Percentiles rank a stretch among this genome's conserved stretches.
These are phyloP conservation scores for Akanthomyces lecanii DNA, from an alignment of 2,329 filamentous ascomycete genomes.

Conservation along the genomic window DNA sequence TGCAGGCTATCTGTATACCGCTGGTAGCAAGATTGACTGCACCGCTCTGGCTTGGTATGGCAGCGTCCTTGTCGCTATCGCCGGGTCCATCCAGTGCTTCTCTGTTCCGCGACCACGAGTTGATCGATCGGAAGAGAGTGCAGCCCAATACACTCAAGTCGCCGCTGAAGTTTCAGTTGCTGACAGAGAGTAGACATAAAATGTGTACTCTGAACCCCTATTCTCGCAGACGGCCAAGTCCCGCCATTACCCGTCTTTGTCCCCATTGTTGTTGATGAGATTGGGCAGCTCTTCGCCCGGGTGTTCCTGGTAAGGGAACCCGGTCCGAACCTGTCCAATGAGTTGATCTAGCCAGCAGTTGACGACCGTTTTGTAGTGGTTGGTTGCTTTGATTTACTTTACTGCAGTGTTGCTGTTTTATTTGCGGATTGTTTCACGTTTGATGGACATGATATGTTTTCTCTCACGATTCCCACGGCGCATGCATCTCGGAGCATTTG, in stretches of 20 bases:
- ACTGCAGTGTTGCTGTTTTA: neutral
- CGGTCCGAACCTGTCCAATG: constrained; percentile 4
- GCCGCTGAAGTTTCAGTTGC: constrained; percentile 29
- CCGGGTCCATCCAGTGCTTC: constrained; percentile 60
- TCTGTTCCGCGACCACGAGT: constrained; percentile 38
- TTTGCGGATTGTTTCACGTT: neutral
- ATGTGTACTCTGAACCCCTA: neutral
- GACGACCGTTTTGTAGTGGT: neutral
- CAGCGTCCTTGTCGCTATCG: constrained; percentile 50
- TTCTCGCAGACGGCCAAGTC: neutral
- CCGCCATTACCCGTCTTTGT: neutral
- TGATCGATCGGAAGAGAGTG: constrained; percentile 29
- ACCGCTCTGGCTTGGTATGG: constrained; percentile 62
- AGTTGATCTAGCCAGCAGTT: constrained; percentile 14
- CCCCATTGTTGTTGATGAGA: constrained; percentile 10
- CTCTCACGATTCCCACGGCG: constrained; percentile 15
- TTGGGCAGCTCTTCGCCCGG: constrained; percentile 10
- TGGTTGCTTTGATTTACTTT: neutral
- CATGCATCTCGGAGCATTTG: constrained; percentile 17
- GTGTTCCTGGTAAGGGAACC: constrained; percentile 16
- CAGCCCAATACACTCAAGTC: constrained; percentile 20
- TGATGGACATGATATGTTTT: neutral
- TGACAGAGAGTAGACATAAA: constrained; percentile 14
- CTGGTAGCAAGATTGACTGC: constrained; percentile 55
- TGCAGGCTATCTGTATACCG: constrained; percentile 58